These are phyloP conservation scores for Fusarium pseudoanthophilum DNA, from an alignment of 2,329 filamentous ascomycete genomes.

Conservation along the genomic window DNA sequence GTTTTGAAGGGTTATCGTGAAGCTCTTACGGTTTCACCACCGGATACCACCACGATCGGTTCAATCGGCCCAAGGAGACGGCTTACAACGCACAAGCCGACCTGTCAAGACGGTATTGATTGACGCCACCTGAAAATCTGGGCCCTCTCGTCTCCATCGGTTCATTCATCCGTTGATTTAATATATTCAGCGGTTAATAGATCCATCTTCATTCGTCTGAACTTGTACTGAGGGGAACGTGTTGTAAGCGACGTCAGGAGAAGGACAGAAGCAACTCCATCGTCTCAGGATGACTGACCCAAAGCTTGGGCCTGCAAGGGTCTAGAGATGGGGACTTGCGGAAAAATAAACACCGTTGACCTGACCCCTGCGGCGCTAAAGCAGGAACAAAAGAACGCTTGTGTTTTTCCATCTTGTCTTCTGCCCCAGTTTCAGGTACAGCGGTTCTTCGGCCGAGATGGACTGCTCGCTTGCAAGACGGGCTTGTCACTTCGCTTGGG, in stretches of 20 bases:
- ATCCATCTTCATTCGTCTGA: neutral
- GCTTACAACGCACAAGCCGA: neutral
- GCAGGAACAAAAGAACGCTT: conserved; percentile 31
- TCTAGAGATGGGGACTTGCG: conserved; percentile 14
- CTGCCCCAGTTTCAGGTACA: conserved; percentile 40
- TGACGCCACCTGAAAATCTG: conserved; percentile 4
- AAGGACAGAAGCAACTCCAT: neutral
- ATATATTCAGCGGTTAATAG: neutral
- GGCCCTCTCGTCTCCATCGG: neutral
- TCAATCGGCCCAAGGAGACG: neutral
- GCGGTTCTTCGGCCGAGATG: conserved; percentile 23
- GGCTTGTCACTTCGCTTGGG: conserved; percentile 11
- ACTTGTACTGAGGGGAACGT: neutral
- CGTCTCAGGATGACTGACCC: conserved; percentile 11
- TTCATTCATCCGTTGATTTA: neutral
- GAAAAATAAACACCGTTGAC: conserved; percentile 24
- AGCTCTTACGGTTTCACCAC: conserved; percentile 8
- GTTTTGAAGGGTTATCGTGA: conserved; percentile 1
- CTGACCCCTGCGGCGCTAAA: conserved; percentile 28
- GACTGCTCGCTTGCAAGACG: neutral
- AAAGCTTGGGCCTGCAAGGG: neutral
- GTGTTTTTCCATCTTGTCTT: conserved; percentile 19
- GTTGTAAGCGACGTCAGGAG: neutral
- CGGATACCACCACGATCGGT: neutral
- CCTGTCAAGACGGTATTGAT: conserved; percentile 5